Percentiles rank a stretch among this genome's conserved stretches.
These are phyloP conservation scores for Rhizopus delemar DNA, from an alignment of 371 early-diverging fungal genomes.

Conservation along the genomic window DNA sequence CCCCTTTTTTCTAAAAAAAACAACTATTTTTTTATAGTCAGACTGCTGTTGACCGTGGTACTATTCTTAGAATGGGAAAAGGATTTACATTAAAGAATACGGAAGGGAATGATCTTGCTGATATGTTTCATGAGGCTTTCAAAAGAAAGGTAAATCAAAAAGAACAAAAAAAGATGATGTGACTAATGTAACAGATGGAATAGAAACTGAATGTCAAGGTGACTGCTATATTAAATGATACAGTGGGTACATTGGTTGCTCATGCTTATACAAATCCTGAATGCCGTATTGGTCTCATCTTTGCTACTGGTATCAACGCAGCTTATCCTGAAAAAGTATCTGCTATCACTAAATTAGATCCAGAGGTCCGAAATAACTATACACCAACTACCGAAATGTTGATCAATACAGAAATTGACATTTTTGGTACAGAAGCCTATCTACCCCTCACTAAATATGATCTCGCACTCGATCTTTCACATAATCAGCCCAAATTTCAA, in stretches of 20 bases:
- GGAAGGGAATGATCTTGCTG: constrained; percentile 82
- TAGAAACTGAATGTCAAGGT: constrained; percentile 70
- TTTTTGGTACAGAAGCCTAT: constrained; percentile 65
- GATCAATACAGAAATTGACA: constrained; percentile 86
- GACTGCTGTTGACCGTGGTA: constrained; percentile 72
- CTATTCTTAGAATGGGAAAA: constrained; percentile 88
- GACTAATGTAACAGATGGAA: neutral
- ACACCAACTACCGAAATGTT: constrained; percentile 70
- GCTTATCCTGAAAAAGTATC: constrained; percentile 43
- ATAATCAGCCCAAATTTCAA: constrained; percentile 76
- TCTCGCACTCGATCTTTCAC: constrained; percentile 69
- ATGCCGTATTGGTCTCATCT: constrained; percentile 82
- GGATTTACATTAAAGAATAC: constrained; percentile 79
- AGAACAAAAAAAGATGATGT: neutral
- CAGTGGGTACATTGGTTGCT: constrained; percentile 86
- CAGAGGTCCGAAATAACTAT: constrained; percentile 18
- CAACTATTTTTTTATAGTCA: constrained; percentile 51
- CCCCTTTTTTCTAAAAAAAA: neutral
- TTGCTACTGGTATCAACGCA: constrained; percentile 93
- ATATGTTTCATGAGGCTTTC: constrained; percentile 80
- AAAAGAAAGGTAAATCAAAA: constrained; percentile 55
- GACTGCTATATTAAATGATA: constrained; percentile 91
- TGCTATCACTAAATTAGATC: constrained; percentile 29
- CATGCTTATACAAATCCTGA: constrained; percentile 80
- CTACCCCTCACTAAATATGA: constrained; percentile 86